phyloP scores from a whole-genome alignment of 108 stramenopile genomes.

The Discostella pseudostelligera region DNA sequence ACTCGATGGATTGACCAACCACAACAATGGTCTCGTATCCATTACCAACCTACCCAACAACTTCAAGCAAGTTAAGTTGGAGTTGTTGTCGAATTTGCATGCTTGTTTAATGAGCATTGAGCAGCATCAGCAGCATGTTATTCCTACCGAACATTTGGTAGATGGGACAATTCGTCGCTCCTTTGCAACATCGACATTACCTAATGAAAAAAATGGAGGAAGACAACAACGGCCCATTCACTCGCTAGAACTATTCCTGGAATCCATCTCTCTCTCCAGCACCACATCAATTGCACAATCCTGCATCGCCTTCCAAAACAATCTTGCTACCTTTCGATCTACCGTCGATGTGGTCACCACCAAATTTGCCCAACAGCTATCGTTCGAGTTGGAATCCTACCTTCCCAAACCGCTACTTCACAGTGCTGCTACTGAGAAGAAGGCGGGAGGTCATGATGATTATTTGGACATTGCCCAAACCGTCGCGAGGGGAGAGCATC shows the following conservation, averaged over 20 bases:
- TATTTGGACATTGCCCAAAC: constrained; percentile 47
- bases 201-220: neutral
- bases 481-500: constrained; percentile 61
- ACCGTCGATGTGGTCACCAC: constrained; percentile 15
- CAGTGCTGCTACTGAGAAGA: no score
- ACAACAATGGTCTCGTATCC: constrained; percentile 32
- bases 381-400: constrained; percentile 13
- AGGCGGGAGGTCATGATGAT: neutral
- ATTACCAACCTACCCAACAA: constrained; percentile 25
- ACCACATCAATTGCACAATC: neutral
- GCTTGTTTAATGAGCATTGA: constrained; percentile 22
- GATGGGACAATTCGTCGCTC: constrained; percentile 45
- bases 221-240: constrained; percentile 13
- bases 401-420: constrained; percentile 30
- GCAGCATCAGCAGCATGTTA: neutral
- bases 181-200: constrained; percentile 17
- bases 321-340: constrained; percentile 11
- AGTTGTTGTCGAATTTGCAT: constrained; percentile 21
- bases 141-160: constrained; percentile 5
- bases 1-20: constrained; percentile 23
- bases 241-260: constrained; percentile 9
- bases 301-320: constrained; percentile 5
- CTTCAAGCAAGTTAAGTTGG: constrained; percentile 21
- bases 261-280: neutral
- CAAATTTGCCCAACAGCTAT: constrained; percentile 21